These are phyloP conservation scores for Amaranthus palmeri DNA, from an alignment of 148 eudicot genomes.

Conservation along the genomic window DNA sequence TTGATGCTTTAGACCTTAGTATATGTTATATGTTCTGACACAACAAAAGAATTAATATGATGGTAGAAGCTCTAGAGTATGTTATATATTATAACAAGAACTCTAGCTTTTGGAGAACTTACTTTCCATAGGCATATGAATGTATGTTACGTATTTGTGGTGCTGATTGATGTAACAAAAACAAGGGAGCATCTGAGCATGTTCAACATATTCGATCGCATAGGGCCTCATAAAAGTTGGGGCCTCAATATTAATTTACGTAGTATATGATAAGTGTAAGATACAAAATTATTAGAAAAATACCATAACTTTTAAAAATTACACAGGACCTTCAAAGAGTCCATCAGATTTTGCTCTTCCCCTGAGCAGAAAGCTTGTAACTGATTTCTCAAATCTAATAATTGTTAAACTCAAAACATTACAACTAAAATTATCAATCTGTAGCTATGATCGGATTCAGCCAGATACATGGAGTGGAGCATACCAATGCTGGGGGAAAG, in stretches of 20 bases:
- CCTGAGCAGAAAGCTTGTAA: background rate
- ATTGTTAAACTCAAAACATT: background rate
- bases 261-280: no score
- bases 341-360: no score
- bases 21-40: background rate
- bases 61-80: background rate
- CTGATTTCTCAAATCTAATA: background rate
- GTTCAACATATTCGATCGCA: no score
- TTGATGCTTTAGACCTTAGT: no score
- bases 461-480: slow-evolving; percentile 98
- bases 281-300: no score
- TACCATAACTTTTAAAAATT: no score
- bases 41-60: no score
- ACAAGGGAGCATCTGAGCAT: no score
- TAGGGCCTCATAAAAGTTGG: no score
- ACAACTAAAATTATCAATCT: background rate
- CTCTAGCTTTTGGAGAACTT: background rate
- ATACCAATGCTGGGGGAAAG: slow-evolving; percentile 89
- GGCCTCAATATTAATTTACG: no score
- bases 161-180: background rate
- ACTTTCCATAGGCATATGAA: background rate
- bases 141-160: background rate
- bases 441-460: slow-evolving; percentile 84
- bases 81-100: background rate
- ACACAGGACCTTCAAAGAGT: no score